These are phyloP conservation scores for Rhodotorula paludigena DNA, from an alignment of 768 basidiomycete species.

Conservation along the genomic window DNA sequence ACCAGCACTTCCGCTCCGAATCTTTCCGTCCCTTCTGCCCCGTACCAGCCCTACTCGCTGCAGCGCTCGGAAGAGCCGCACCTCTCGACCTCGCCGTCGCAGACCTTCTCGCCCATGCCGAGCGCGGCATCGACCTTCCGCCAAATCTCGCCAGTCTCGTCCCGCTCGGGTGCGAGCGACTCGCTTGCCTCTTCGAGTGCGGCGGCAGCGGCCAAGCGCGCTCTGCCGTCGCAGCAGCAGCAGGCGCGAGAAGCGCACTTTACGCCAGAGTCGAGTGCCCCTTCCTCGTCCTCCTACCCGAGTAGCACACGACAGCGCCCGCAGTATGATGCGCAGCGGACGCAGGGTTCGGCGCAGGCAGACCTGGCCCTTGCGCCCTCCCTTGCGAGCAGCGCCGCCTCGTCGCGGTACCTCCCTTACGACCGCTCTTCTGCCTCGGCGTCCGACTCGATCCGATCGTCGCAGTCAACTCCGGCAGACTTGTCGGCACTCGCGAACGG, in stretches of 20 bases:
- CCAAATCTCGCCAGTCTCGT: background rate
- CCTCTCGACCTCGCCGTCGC: background rate
- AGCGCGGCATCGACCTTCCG: background rate
- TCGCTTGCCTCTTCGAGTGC: no score
- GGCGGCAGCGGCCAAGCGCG: no score
- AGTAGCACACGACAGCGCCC: no score
- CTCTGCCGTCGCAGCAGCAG: no score
- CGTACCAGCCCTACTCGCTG: background rate
- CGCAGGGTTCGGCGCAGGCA: background rate
- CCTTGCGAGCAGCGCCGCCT: background rate
- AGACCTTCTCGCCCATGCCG: background rate
- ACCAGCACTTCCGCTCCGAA: background rate
- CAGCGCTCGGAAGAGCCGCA: background rate
- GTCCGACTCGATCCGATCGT: background rate
- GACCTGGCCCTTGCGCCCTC: background rate
- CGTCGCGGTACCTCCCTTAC: background rate
- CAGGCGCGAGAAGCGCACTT: no score
- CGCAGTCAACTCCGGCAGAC: slow-evolving; percentile 6
- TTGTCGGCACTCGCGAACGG: background rate
- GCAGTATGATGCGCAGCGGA: no score
- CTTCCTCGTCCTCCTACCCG: no score
- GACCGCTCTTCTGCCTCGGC: no score
- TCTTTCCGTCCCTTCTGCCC: background rate
- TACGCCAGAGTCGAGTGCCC: no score
- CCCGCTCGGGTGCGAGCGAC: background rate